Base-by-base conservation (phyloP, 768 basidiomycete genomes). In the Russula olivacea region DNA sequence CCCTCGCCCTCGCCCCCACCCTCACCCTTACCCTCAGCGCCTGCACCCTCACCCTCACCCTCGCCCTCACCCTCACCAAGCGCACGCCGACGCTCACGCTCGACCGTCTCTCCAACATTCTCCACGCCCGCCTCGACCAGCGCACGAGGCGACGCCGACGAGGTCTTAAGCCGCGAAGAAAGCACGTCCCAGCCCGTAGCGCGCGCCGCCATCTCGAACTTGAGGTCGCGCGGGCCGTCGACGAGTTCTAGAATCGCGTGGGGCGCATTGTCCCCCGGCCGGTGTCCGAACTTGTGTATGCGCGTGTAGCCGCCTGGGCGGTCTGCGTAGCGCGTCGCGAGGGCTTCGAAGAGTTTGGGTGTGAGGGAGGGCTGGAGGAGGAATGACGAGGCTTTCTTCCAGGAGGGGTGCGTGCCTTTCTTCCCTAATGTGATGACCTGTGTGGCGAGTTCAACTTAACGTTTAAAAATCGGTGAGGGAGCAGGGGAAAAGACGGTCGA, bases 251-350 rank as follows among this genome's bases (percentile, higher is more conserved):
- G 74, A 66, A 99, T 84, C 4, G 95, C 94, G 69, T 87, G 81
- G 2, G 94, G 93, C 28, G 97, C 97, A 69, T 95, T 91, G 77
- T 99, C 97, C 15, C 95, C 94, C 60, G 77, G 79, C 6, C 96
- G 84, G 72, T 88, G 83, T n/a, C 95, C 96, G 66, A 86, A 91
- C 72, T 88, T 92, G 73, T 93, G 87, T 64, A 98, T 87, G 25
- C 97, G 87, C 6, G 96, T 98, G 77, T 98, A 99, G 10, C 97
- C 97, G 1, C 97, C 97, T 2, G 87, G 87, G 3, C 97, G 84
- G 17, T 79, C 68, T 0, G 84, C 80, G 74, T 98, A 99, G 51
- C 97, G 88, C 66, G 82, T 71, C 0, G 93, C 85, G 59, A 96
- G 86, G 1, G 84, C 82, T 11, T 79, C 80, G 73, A 97, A 96